Conservation (phyloP, 768 basidiomycete genomes). For the Gloeopeniophorella convolvens region DNA sequence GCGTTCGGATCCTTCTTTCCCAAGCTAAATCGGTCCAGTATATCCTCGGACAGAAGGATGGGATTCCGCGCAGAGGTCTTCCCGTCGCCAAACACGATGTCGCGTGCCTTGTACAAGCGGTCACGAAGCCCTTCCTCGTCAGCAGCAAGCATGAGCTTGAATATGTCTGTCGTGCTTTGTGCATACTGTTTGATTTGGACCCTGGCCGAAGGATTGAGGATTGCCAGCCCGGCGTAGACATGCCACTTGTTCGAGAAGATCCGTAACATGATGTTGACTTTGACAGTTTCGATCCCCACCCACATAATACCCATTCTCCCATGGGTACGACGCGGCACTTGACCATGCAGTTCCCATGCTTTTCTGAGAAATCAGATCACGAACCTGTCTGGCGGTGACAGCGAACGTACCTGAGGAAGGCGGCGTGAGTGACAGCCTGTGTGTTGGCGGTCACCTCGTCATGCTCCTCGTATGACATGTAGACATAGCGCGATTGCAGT, state of each 20-base stretch:
- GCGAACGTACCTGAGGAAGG: conserved; percentile 74
- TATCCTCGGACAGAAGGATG: conserved; percentile 76
- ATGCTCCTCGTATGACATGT: conserved; percentile 94
- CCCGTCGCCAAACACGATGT: conserved; percentile 63
- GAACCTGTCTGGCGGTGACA: background rate
- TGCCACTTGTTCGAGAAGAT: conserved; percentile 99
- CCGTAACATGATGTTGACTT: conserved; percentile 93
- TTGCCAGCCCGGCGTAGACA: conserved; percentile 97
- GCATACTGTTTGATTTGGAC: conserved; percentile 90
- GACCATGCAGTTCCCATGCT: conserved; percentile 99
- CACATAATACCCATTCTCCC: conserved; percentile 93
- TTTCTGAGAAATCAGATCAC: background rate
- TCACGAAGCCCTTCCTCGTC: conserved; percentile 50
- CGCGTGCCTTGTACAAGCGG: conserved; percentile 68
- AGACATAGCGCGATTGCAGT: conserved; percentile 80
- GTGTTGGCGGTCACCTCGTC: conserved; percentile 97
- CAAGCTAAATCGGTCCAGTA: conserved; percentile 87
- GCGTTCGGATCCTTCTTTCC: conserved; percentile 34
- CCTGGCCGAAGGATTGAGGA: conserved; percentile 88
- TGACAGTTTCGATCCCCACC: conserved; percentile 97
- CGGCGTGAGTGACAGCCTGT: conserved; percentile 96
- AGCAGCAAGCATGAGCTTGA: conserved; percentile 85
- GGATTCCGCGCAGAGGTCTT: conserved; percentile 37
- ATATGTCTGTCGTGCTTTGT: conserved; percentile 76
- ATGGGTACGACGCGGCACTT: conserved; percentile 70